Percentiles rank a stretch among this genome's conserved stretches.
Evolutionary conservation across 2,329 filamentous ascomycete genomes (phyloP).

Genomic region (Lecanosticta acicola): DNA sequence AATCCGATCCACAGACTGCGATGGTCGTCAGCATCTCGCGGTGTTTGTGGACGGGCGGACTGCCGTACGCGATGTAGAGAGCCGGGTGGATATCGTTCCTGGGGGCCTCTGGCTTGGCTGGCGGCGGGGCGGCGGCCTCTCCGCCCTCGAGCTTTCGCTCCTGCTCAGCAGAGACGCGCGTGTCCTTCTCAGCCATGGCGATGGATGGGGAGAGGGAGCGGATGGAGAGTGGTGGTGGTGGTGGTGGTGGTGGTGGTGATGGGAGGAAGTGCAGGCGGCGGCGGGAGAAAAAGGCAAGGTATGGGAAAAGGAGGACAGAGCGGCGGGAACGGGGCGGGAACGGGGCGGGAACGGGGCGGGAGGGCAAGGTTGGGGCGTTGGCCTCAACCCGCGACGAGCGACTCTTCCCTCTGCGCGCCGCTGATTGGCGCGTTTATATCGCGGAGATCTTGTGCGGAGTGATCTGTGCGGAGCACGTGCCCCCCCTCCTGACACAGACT

Average conservation of each 20-base stretch:
- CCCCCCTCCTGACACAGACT: background rate
- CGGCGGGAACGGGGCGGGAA: too few relatives aligned
- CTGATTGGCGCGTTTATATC: background rate
- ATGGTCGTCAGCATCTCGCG: conserved; percentile 6
- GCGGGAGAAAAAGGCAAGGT: background rate
- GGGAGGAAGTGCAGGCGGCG: too few relatives aligned
- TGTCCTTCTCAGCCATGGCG: conserved; percentile 46
- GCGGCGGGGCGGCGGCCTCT: conserved; percentile 61
- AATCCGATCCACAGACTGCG: conserved; percentile 68
- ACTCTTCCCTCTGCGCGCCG: background rate
- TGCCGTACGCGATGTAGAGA: conserved; percentile 65
- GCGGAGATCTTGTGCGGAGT: background rate
- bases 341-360: too few relatives aligned
- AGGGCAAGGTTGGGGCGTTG: background rate
- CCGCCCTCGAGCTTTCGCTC: conserved; percentile 56
- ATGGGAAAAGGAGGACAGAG: background rate
- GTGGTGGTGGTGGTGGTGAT: too few relatives aligned
- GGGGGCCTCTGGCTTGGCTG: conserved; percentile 60
- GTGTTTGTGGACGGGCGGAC: background rate
- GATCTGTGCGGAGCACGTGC: background rate
- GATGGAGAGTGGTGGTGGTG: too few relatives aligned
- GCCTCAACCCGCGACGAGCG: background rate
- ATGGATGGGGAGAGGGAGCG: background rate
- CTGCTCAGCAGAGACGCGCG: conserved; percentile 71
- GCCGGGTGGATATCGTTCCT: conserved; percentile 67